Base-by-base conservation (phyloP, 148 eudicot species). In the Nyssa sinensis region DNA sequence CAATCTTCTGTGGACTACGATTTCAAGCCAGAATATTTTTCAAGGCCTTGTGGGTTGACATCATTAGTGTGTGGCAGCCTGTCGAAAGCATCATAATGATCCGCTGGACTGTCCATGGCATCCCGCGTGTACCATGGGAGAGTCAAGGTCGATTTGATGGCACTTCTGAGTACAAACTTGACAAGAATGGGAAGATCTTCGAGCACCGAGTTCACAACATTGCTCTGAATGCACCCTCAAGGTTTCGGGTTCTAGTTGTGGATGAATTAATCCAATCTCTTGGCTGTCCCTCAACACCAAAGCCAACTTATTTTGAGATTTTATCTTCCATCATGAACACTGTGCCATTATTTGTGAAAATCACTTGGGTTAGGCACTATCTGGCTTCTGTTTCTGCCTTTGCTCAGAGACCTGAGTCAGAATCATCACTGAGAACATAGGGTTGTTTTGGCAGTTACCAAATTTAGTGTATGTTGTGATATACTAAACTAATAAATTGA, bases 121-220 rank as follows among this genome's bases (percentile, higher is more conserved):
- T 94, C 64, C 93, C 96, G 32, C 84, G 96, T 44, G 86, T 90
- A 27, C 98, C 93, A 62, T 94, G 98, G 98, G 98, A 94, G 79
- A 85, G 92, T 32, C 92, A 80, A 41, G 86, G 92, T 49, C 88
- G 96, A 62, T 94, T 94, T 82, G 97, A 94, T 77, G 98, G 91
- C 21, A 83, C 88, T 73, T 93, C 98, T 1, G 98, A 93, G 83
- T 93, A 91, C 86, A 93, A 93, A 81, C 89, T 93, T 59, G 98
- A 93, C 59, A 89, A 79, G 67, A 64, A 84, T 61, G 98, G 97
- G 59, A 94, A 92, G 78, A 92, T 94, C 11, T 92, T 90, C 37
- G 88, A 88, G 83, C 98, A 94, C 79, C 89, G 79, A 75, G 96
- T 92, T 74, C 92, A 92, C 81, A 91, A 92, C 66, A 85, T 94